Evolutionary conservation across 495 filamentous ascomycete genomes (phyloP).

Genomic region (Corynascus novoguineensis): DNA sequence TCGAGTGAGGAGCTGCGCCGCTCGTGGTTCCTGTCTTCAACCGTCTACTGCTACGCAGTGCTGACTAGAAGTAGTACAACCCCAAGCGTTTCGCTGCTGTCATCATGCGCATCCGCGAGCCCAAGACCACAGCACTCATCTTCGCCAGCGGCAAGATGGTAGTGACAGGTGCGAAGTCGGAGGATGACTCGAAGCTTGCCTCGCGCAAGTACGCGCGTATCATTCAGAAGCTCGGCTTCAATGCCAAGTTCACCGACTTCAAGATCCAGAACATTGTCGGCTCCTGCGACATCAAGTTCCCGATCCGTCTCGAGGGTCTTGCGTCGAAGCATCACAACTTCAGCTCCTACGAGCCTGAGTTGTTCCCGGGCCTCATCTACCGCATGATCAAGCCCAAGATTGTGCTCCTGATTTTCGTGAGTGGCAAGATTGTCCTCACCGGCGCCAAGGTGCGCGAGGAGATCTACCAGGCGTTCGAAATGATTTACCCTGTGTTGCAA

Average conservation of each 20-base stretch:
- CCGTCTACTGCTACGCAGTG: slow-evolving; percentile 31
- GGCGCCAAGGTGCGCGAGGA: slow-evolving; percentile 98
- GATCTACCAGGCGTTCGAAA: slow-evolving; percentile 97
- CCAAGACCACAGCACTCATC: slow-evolving; percentile 96
- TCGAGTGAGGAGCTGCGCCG: slow-evolving; percentile 6
- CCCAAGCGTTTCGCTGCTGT: slow-evolving; percentile 96
- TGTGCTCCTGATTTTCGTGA: slow-evolving; percentile 96
- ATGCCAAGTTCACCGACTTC: slow-evolving; percentile 99
- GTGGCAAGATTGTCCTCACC: slow-evolving; percentile 96
- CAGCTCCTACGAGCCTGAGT: slow-evolving; percentile 96
- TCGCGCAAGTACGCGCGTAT: slow-evolving; percentile 98
- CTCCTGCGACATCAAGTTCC: slow-evolving; percentile 98
- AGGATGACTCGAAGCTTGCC: slow-evolving; percentile 95
- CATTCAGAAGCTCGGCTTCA: slow-evolving; percentile 99
- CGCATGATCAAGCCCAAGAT: slow-evolving; percentile 99
- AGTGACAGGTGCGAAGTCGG: slow-evolving; percentile 96
- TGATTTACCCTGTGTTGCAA: slow-evolving; percentile 97
- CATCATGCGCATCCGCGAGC: slow-evolving; percentile 99
- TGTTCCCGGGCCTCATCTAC: slow-evolving; percentile 99
- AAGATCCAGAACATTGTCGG: slow-evolving; percentile 99
- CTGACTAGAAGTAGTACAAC: slow-evolving; percentile 37
- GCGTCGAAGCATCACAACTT: slow-evolving; percentile 97
- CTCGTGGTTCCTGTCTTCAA: slow-evolving; percentile 36
- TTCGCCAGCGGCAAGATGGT: slow-evolving; percentile 99
- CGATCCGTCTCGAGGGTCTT: slow-evolving; percentile 92